phyloP scores from a whole-genome alignment of 192 early-diverging fungal species.

The Podochytrium sp. region DNA sequence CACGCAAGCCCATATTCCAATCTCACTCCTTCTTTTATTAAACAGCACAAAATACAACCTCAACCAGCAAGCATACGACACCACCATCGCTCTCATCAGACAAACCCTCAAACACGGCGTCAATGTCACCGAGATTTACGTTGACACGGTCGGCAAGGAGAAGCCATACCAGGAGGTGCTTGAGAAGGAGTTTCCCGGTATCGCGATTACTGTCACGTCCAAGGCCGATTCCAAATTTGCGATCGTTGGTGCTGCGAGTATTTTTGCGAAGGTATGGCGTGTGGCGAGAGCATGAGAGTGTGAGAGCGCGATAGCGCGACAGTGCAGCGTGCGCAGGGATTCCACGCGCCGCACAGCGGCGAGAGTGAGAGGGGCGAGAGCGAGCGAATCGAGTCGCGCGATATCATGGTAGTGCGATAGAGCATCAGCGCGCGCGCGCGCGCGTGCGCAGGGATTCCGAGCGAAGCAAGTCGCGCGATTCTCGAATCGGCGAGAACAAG shows the following conservation, averaged over 20 bases:
- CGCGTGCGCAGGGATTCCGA: no score
- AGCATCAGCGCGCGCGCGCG: no score
- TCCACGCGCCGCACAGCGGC: no score
- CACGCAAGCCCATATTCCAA: not conserved
- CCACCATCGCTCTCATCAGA: conserved; percentile 85
- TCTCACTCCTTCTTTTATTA: not conserved
- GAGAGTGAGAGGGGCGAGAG: no score
- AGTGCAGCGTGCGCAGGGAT: no score
- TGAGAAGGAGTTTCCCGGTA: conserved; percentile 70
- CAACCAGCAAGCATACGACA: conserved; percentile 91
- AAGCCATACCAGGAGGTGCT: conserved; percentile 84
- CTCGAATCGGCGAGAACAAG: no score
- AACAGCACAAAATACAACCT: conserved; percentile 83
- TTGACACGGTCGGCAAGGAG: conserved; percentile 96
- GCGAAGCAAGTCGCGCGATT: no score
- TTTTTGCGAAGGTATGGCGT: conserved; percentile 89
- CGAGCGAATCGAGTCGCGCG: no score
- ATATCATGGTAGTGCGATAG: no score
- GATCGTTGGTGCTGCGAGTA: conserved; percentile 93
- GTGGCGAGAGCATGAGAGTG: no score
- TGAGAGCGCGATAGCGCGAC: no score
- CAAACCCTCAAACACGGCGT: conserved; percentile 66
- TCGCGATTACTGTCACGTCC: conserved; percentile 85
- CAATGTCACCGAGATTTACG: conserved; percentile 79
- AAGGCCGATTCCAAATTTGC: conserved; percentile 94